A percentile compares a stretch with the other conserved stretches of the same genome.
These are phyloP conservation scores for Ziziphus jujuba DNA, from an alignment of 306 rosid genomes.

Conservation along the genomic window DNA sequence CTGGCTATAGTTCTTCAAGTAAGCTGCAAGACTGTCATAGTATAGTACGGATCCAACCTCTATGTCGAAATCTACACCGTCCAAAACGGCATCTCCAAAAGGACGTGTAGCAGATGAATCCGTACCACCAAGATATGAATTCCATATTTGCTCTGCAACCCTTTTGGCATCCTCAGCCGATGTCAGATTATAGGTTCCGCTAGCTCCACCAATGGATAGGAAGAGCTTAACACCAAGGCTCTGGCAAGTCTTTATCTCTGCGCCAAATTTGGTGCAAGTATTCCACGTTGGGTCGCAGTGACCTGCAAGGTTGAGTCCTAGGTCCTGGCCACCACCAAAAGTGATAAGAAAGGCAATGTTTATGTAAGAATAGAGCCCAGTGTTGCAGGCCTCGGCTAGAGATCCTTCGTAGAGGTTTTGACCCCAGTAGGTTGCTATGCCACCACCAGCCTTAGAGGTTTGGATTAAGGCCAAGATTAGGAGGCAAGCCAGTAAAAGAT, in stretches of 20 bases:
- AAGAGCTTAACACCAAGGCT: neutral
- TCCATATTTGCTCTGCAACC: no score
- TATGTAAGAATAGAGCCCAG: no score
- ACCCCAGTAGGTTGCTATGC: slow-evolving; percentile 38
- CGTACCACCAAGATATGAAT: no score
- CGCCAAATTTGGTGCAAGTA: slow-evolving; percentile 21
- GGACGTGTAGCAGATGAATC: slow-evolving; percentile 9
- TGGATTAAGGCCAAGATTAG: no score
- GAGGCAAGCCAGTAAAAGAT: no score
- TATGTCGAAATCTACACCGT: slow-evolving; percentile 42
- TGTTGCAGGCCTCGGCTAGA: slow-evolving; percentile 27
- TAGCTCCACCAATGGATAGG: neutral
- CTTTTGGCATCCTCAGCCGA: no score
- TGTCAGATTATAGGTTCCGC: no score
- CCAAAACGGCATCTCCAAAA: no score
- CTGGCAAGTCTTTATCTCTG: slow-evolving; percentile 34
- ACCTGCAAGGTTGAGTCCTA: no score
- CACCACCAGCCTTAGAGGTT: slow-evolving; percentile 9
- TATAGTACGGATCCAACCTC: neutral
- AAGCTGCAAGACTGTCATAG: neutral
- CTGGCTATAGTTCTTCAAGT: neutral
- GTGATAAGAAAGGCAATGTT: no score
- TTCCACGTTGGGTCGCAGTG: no score
- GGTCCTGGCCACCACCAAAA: no score
- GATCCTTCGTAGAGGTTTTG: slow-evolving; percentile 29